A percentile compares a stretch with the other conserved stretches of the same genome.
These are phyloP conservation scores for Hibiscus trionum DNA, from an alignment of 345 rosid species.

Conservation along the genomic window DNA sequence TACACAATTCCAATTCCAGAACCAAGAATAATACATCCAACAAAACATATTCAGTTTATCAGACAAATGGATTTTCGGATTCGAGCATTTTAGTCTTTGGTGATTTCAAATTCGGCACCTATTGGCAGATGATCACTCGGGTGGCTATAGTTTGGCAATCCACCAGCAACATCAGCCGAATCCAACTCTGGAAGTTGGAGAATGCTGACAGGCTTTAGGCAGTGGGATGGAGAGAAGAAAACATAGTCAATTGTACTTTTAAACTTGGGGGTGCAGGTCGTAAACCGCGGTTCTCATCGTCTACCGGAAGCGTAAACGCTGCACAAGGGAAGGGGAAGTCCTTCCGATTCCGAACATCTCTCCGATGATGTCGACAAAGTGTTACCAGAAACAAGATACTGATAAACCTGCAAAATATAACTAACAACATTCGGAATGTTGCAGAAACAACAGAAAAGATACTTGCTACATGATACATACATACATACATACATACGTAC, in stretches of 20 bases:
- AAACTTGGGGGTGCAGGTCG: conserved; percentile 84
- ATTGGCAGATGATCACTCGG: conserved; percentile 96
- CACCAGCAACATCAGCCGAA: conserved; percentile 50
- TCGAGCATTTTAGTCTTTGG: conserved; percentile 23
- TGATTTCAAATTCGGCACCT: conserved; percentile 73
- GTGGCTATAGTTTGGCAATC: conserved; percentile 71
- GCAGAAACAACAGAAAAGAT: background rate
- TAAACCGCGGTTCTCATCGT: conserved; percentile 64
- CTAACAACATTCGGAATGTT: background rate
- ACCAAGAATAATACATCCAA: background rate
- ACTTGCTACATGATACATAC: no score
- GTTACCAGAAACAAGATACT: conserved; percentile 59
- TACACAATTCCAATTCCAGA: background rate
- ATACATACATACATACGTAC: no score
- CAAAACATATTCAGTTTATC: background rate
- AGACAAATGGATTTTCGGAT: background rate
- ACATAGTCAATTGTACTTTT: conserved; percentile 78
- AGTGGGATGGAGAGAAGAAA: conserved; percentile 56
- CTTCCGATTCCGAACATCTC: conserved; percentile 44
- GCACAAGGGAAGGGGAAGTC: conserved; percentile 50
- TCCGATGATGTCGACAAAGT: conserved; percentile 14
- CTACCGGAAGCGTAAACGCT: conserved; percentile 58
- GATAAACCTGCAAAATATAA: conserved; percentile 57
- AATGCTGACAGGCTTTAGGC: conserved; percentile 50
- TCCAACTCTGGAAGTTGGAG: conserved; percentile 58